Evolutionary conservation across 805 yeast genomes (phyloP), one percentile per base, ranked within the genome.

Genomic region (Ogataea paradorogensis): DNA sequence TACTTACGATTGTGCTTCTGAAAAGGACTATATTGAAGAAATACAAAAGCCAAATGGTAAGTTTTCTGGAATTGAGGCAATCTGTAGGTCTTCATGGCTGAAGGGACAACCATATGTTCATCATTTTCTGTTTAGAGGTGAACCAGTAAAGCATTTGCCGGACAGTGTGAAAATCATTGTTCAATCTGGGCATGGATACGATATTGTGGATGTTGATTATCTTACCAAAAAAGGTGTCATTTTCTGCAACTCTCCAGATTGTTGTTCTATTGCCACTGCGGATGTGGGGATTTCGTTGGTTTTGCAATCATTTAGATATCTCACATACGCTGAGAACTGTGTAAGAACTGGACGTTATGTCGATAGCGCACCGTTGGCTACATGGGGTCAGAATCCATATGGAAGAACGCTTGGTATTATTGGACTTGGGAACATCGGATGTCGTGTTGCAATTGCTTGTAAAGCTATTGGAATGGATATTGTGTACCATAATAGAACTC

Each of bases 401-500:
- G 73, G 69, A 0, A 63, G 63, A 29, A 65, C 71, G 0, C 49
- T 73, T 33, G 78, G 78, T 5, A 63, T 73, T 14, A 50, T 73
- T 23, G 78, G 78, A 0, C 48, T 73, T 6, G 78, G 78, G 11
- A 69, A 70, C 42, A 73, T 73, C 44, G 77, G 77, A 2, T 47
- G 59, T 31, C 53, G 65, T 10, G 68, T 69, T 3, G 75, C 74
- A 3, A 56, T 57, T 30, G 62, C 70, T 22, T 67, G 73, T 45
- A 52, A 62, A 11, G 63, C 70, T 7, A 45, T 73, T 31, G 76
- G 76, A 2, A 68, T 70, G 67, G 64, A 66, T 5, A 62, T 69
- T 9, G 55, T 62, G 3, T 71, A 72, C 39, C 68, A 67, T 42
- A 72, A 70, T 46, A 55, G 73, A 41, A 43, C 54, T 7, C 49